These are phyloP conservation scores for Suillus decipiens DNA, from an alignment of 768 basidiomycete species.

Conservation along the genomic window DNA sequence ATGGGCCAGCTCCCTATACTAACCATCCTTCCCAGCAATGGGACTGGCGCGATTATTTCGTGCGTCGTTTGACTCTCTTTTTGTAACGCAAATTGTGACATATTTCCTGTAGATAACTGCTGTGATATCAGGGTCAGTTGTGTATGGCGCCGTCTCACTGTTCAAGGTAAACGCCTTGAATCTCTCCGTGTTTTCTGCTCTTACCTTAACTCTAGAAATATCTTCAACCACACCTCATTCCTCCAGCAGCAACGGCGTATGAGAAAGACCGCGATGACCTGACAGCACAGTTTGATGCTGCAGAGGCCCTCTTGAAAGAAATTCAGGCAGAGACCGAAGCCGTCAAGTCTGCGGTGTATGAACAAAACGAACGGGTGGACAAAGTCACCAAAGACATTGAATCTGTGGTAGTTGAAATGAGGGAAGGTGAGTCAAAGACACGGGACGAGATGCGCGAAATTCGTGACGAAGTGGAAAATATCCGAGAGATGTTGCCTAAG, in stretches of 20 bases:
- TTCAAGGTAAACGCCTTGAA: slow-evolving; percentile 59
- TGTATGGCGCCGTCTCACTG: slow-evolving; percentile 77
- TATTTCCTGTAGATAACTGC: slow-evolving; percentile 74
- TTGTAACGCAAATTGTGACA: not conserved
- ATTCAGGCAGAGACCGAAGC: slow-evolving; percentile 78
- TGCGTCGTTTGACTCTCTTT: slow-evolving; percentile 39
- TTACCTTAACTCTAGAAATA: slow-evolving; percentile 65
- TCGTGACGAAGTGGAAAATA: slow-evolving; percentile 85
- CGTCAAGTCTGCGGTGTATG: slow-evolving; percentile 71
- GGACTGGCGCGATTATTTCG: slow-evolving; percentile 99
- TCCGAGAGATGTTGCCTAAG: slow-evolving; percentile 92
- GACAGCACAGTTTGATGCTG: slow-evolving; percentile 86
- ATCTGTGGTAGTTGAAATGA: slow-evolving; percentile 70
- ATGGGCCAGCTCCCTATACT: slow-evolving; percentile 44
- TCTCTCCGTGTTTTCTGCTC: slow-evolving; percentile 12
- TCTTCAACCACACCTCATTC: slow-evolving; percentile 85
- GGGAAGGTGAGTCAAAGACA: slow-evolving; percentile 74
- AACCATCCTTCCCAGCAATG: slow-evolving; percentile 51
- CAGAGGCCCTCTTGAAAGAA: slow-evolving; percentile 76
- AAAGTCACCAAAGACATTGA: slow-evolving; percentile 74
- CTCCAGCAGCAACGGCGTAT: slow-evolving; percentile 86
- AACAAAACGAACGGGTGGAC: slow-evolving; percentile 73
- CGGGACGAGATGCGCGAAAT: slow-evolving; percentile 91
- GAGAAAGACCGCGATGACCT: slow-evolving; percentile 85
- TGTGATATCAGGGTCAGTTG: slow-evolving; percentile 83